phyloP scores from a whole-genome alignment of 495 filamentous ascomycete species.

The Chaetomium tenue region DNA sequence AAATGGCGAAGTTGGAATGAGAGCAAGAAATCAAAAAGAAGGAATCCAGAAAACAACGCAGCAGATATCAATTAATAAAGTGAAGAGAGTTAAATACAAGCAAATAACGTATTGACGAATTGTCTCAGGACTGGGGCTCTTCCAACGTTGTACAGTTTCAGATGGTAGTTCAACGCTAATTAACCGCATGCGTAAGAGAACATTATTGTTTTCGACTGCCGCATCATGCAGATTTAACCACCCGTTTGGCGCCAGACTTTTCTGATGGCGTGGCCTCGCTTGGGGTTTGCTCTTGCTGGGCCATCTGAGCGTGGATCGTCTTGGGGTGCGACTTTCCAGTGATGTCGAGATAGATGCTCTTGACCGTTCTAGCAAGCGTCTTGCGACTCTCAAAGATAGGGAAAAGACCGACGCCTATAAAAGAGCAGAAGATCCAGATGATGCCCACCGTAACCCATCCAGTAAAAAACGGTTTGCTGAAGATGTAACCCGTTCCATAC shows the following conservation, averaged over 20 bases:
- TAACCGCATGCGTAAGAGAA: neutral
- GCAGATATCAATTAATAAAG: no score
- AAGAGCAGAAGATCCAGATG: conserved; percentile 78
- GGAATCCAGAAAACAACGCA: no score
- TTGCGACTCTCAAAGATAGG: conserved; percentile 77
- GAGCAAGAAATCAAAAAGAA: no score
- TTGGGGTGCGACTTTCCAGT: conserved; percentile 56
- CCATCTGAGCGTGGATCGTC: conserved; percentile 38
- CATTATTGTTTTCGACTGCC: neutral
- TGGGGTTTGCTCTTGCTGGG: conserved; percentile 20
- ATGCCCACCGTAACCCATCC: conserved; percentile 88
- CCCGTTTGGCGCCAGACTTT: conserved; percentile 30
- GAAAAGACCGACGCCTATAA: conserved; percentile 72
- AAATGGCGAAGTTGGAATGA: no score
- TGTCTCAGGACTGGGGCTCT: no score
- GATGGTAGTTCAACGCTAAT: no score
- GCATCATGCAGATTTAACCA: conserved; percentile 7
- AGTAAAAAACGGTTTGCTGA: conserved; percentile 87
- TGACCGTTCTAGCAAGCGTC: conserved; percentile 63
- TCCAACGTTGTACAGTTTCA: no score
- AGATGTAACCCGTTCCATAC: conserved; percentile 84
- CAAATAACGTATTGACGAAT: no score
- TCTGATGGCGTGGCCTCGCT: conserved; percentile 37
- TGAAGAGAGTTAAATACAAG: no score
- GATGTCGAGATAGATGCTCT: conserved; percentile 66